Conservation (phyloP, 441 rosid species). For the Geranium incanum region DNA sequence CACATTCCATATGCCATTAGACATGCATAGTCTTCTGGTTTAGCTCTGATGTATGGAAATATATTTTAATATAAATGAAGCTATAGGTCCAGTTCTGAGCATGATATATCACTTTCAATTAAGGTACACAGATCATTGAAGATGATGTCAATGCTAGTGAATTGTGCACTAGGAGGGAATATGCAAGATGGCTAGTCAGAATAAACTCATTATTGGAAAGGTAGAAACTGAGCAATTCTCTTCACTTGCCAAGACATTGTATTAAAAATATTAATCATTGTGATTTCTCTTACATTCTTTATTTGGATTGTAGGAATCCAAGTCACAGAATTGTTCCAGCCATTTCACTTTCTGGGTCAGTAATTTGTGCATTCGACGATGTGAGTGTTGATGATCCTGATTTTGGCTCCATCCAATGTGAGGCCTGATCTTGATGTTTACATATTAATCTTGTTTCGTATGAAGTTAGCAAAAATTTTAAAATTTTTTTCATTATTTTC, state of each 20-base stretch:
- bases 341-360: constrained; percentile 49
- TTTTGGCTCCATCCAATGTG: constrained; percentile 66
- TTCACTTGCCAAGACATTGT: constrained; percentile 8
- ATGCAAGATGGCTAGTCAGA: constrained; percentile 74
- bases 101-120: constrained; percentile 30
- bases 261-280: background rate
- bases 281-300: constrained; percentile 11
- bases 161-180: constrained; percentile 79
- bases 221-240: constrained; percentile 28
- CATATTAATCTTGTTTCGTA: background rate
- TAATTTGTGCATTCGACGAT: constrained; percentile 66
- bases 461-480: background rate
- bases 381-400: constrained; percentile 55
- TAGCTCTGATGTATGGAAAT: background rate
- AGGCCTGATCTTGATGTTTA: constrained; percentile 12
- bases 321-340: constrained; percentile 59
- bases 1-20: background rate
- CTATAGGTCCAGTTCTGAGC: constrained; percentile 38
- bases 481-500: constrained; percentile 16
- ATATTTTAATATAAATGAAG: constrained; percentile 14
- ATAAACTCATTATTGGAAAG: constrained; percentile 63
- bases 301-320: constrained; percentile 44
- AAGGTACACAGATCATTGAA: constrained; percentile 66
- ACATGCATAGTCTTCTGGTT: background rate
- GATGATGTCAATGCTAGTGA: constrained; percentile 50